phyloP scores from a whole-genome alignment of 805 yeast species.

The Candida krabiensis region DNA sequence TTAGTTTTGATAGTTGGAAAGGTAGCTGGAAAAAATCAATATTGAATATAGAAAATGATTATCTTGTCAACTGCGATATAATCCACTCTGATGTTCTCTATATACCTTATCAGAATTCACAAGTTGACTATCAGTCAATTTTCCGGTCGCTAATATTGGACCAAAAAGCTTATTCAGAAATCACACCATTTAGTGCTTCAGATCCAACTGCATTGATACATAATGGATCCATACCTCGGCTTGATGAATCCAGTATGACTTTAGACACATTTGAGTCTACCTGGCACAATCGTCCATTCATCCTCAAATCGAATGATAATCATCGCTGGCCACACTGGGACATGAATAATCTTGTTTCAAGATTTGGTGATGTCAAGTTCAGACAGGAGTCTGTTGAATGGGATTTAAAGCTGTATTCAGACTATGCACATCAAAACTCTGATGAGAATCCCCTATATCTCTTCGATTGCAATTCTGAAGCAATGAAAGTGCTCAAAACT shows the following conservation, averaged over 20 bases:
- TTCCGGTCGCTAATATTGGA: constrained; percentile 50
- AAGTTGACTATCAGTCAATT: constrained; percentile 54
- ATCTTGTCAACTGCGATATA: constrained; percentile 45
- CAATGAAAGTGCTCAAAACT: constrained; percentile 55
- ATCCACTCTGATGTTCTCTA: constrained; percentile 77
- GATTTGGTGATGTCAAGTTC: constrained; percentile 64
- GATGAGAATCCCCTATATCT: constrained; percentile 87
- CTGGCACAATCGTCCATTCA: constrained; percentile 62
- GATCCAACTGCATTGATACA: constrained; percentile 10
- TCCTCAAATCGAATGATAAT: constrained; percentile 22
- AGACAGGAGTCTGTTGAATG: constrained; percentile 86
- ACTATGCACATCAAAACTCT: constrained; percentile 57
- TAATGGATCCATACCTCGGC: constrained; percentile 43
- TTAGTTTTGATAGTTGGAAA: constrained; percentile 47
- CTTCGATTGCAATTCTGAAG: constrained; percentile 77
- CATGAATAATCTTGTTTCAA: constrained; percentile 42
- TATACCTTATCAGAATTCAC: constrained; percentile 81
- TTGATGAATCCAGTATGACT: constrained; percentile 45
- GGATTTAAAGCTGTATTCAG: constrained; percentile 60
- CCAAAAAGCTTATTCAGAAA: constrained; percentile 31
- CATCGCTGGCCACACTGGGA: constrained; percentile 67
- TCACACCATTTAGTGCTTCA: constrained; percentile 3
- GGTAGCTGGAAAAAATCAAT: constrained; percentile 82
- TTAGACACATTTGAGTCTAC: constrained; percentile 41
- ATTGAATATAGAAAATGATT: constrained; percentile 42